phyloP scores from a whole-genome alignment of 2,329 filamentous ascomycete genomes.

The Alternaria longipes region DNA sequence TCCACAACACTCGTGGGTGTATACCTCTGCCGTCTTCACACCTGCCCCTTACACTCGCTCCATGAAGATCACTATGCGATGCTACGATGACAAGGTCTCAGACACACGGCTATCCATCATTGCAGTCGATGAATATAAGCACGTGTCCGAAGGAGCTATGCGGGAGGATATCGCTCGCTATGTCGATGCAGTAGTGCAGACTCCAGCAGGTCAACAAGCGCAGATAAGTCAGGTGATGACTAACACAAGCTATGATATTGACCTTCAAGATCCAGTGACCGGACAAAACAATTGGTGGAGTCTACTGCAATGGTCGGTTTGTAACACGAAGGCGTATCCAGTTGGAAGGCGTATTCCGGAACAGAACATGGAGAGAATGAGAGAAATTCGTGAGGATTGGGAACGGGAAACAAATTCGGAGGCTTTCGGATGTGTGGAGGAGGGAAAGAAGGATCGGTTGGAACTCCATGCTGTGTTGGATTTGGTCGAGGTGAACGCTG shows the following conservation, averaged over 20 bases:
- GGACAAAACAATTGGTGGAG: background rate
- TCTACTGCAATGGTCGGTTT: background rate
- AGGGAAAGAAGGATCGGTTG: background rate
- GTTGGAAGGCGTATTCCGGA: background rate
- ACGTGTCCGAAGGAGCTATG: background rate
- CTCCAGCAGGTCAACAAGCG: background rate
- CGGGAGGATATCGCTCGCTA: background rate
- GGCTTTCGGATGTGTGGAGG: background rate
- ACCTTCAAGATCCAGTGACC: background rate
- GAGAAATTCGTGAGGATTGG: background rate
- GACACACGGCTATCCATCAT: background rate
- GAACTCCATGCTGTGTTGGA: background rate
- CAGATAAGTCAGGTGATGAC: background rate
- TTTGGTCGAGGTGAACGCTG: background rate
- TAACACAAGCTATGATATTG: background rate
- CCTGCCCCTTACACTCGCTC: background rate
- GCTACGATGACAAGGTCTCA: background rate
- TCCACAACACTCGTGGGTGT: background rate
- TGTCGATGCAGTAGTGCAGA: background rate
- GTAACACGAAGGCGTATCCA: background rate
- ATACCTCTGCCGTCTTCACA: conserved; percentile 1
- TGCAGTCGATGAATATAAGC: background rate
- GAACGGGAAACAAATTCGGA: no score
- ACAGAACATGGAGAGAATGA: background rate
- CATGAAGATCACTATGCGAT: background rate